Evolutionary conservation across 441 rosid species (phyloP).

Genomic region (Mallotus japonicus): DNA sequence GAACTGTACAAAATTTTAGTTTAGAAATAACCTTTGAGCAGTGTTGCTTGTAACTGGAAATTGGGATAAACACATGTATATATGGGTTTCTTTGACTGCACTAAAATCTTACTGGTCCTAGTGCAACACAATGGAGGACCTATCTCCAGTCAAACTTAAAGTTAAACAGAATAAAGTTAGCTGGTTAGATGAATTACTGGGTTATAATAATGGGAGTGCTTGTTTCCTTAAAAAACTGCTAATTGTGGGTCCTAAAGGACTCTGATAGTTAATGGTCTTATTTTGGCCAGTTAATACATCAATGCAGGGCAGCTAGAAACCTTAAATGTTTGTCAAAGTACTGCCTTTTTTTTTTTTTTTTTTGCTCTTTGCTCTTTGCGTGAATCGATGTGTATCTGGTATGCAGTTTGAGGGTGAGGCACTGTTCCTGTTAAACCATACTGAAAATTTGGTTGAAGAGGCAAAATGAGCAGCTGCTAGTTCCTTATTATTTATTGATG

Average conservation of each 20-base stretch:
- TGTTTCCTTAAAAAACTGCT: not conserved
- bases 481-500: not conserved
- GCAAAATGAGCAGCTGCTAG: not conserved
- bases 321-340: not conserved
- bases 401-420: not conserved
- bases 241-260: not conserved
- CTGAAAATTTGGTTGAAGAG: not conserved
- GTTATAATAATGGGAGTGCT: not conserved
- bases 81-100: too few species aligned
- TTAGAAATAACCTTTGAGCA: not conserved
- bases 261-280: not conserved
- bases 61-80: not conserved
- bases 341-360: not conserved
- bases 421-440: not conserved
- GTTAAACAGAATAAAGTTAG: not conserved
- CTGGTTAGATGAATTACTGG: not conserved
- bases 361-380: not conserved
- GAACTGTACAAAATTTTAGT: not conserved
- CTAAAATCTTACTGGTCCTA: not conserved
- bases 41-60: not conserved
- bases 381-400: constrained; percentile 4
- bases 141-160: not conserved
- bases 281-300: not conserved
- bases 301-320: not conserved
- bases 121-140: not conserved